Evolutionary conservation across 352 stramenopile species (phyloP), one percentile per base, ranked within the genome.

Genomic region (Aphanomyces stellatus): DNA sequence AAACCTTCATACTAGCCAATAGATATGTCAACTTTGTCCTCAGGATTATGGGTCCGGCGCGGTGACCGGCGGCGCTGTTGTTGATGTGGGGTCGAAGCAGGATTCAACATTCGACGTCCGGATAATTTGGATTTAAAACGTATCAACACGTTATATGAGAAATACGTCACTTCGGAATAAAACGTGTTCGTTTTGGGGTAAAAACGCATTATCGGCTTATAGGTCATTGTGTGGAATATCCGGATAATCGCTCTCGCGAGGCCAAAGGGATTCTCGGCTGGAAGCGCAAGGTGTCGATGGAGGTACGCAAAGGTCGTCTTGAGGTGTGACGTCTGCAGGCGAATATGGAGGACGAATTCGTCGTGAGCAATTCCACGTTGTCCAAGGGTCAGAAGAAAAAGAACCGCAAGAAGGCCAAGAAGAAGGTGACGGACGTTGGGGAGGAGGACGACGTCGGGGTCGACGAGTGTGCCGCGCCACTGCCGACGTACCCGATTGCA

Each of bases 321-420:
- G 37, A 19, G 11, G 37, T 46, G 13, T 0, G n/a, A 46, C n/a
- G n/a, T 11, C 37, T 46, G 13, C 37, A n/a, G 37, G 13, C 13
- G 37, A 19, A 46, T 11, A 46, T 46, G 37, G n/a, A 11, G n/a
- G 37, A 46, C 37, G 37, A 11, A 11, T 11, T 46, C 37, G 37
- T n/a, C n/a, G 2, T 46, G 11, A 19, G 13, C 37, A 46, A 51
- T 19, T 24, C 27, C 13, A 31, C 37, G 31, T 40, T 62, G 53
- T 40, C 42, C 37, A 67, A 67, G 46, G 60, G 24, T 7, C 41
- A 56, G 41, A 67, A 67, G 60, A 56, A 59, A n/a, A 67, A 67
- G 24, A 56, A 67, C 34, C 60, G 60, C 17, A 67, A 67, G 60
- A 67, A 59, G 46, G 60, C 60, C 31, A 67, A 67, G 42, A 67